These are phyloP conservation scores for Eucalyptus microcorys DNA, from an alignment of 345 rosid genomes.

Conservation along the genomic window DNA sequence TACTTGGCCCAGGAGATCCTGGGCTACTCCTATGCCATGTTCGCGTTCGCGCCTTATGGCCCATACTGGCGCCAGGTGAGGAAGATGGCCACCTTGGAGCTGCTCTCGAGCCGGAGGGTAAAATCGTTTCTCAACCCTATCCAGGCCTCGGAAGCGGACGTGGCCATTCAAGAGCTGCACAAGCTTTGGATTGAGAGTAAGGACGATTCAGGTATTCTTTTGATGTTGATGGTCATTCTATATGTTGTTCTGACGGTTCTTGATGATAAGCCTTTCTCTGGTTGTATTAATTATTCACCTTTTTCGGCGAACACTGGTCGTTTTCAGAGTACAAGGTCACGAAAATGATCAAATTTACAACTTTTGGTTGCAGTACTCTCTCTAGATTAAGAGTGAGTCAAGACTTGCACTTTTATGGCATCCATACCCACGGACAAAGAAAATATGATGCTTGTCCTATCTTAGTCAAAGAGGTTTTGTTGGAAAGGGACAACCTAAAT, in stretches of 20 bases:
- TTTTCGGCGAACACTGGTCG: background rate
- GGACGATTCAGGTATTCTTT: background rate
- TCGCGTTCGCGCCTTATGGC: slow-evolving; percentile 2
- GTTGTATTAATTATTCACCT: background rate
- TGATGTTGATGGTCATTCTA: background rate
- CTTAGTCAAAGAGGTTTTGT: background rate
- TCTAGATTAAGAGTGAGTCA: background rate
- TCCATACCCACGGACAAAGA: background rate
- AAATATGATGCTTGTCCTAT: background rate
- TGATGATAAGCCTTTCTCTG: background rate
- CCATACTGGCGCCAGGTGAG: slow-evolving; percentile 21
- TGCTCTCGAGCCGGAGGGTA: slow-evolving; percentile 9
- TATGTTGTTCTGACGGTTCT: background rate
- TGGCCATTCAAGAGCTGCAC: background rate
- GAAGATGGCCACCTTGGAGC: slow-evolving; percentile 6
- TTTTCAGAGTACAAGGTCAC: background rate
- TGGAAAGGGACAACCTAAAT: background rate
- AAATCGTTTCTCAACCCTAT: background rate
- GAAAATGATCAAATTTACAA: background rate
- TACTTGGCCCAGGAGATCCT: background rate
- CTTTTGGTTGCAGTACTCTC: background rate
- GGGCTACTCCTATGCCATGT: slow-evolving; percentile 9
- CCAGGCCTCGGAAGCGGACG: background rate
- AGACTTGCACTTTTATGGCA: background rate
- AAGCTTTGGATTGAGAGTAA: background rate